These are phyloP conservation scores for Nothophytophthora sp. DNA, from an alignment of 352 stramenopile genomes.

Conservation along the genomic window DNA sequence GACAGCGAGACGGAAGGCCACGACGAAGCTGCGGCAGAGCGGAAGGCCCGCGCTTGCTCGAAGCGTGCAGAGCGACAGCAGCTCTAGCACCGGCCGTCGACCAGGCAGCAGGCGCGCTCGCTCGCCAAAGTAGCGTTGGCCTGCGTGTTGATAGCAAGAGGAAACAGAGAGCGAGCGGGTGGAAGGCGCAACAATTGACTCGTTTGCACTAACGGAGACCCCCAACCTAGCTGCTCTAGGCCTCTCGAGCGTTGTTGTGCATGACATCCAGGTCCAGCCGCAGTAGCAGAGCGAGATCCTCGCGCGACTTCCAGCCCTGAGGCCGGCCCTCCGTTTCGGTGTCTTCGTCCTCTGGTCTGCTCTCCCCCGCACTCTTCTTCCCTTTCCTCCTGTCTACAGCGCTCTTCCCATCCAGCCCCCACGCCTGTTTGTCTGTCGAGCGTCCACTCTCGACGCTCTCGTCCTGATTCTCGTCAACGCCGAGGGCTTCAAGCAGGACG, in stretches of 20 bases:
- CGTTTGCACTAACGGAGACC: too few relatives aligned
- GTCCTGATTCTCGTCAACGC: constrained; percentile 17
- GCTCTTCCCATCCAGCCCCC: not conserved
- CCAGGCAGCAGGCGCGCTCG: too few relatives aligned
- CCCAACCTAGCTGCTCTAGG: too few relatives aligned
- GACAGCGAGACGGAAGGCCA: not conserved
- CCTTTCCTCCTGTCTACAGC: too few relatives aligned
- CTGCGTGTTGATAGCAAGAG: constrained; percentile 1
- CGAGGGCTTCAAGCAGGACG: constrained; percentile 18
- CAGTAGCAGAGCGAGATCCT: constrained; percentile 25
- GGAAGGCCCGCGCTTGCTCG: constrained; percentile 1
- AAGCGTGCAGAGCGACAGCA: constrained; percentile 5
- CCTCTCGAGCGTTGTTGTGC: constrained; percentile 25
- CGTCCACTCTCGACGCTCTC: not conserved
- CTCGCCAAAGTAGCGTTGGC: too few relatives aligned
- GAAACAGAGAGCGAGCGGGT: too few relatives aligned
- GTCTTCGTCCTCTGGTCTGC: constrained; percentile 15
- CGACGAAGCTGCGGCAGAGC: constrained; percentile 18
- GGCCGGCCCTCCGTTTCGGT: not conserved
- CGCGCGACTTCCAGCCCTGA: constrained; percentile 13
- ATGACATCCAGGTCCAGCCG: constrained; percentile 23
- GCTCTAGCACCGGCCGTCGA: too few relatives aligned
- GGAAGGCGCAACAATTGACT: too few relatives aligned
- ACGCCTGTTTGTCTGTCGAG: too few relatives aligned
- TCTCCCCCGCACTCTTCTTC: constrained; percentile 3